Base-by-base conservation (phyloP, 2,329 filamentous ascomycete genomes). In the Fusarium pseudonygamai region DNA sequence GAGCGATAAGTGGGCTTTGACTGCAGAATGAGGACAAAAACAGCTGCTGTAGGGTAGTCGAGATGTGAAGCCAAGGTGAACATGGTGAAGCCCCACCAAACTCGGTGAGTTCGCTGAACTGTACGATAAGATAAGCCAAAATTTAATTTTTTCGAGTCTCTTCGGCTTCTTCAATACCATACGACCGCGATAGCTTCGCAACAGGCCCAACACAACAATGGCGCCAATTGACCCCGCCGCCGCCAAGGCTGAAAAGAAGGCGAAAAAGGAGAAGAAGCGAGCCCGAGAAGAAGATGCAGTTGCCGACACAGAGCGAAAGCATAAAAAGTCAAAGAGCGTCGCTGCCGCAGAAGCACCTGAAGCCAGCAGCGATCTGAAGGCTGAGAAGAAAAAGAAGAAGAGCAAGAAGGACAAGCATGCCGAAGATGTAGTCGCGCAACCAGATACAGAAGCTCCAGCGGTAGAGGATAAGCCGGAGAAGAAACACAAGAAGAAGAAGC, bases 291-390 rank as follows among this genome's bases (percentile, higher is more conserved):
- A 86, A 32, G 84, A 86, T 43, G 76, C 74, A 26, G 64, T 72
- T 13, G 81, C 80, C 45, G 81, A 82, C 52, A 77, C 79, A 40
- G 85, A 87, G 67, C 84, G 84, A 76, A 86, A 85, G 78, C 82
- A 85, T 75, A 87, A 88, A 74, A 86, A 85, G 67, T 85, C 85
- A 10, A 87, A 86, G 79, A 85, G 81, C 82, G 83, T 83, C 78
- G 83, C 77, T 55, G 78, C 69, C 50, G 45, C 30, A 59, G 78
- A 79, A 40, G 57, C 58, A n/a, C 58, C 71, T 47, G 67, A 72
- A 43, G 65, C 52, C 49, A 78, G 75, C 55, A 78, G 76, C 49
- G 82, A 82, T 65, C 78, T 82, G 68, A 79, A 80, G 59, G 70
- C 69, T 1, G 67, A 73, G 18, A 73, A 74, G 58, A 78, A 79